Evolutionary conservation across 169 alveolate species (phyloP).

Genomic region (Cytauxzoon felis): DNA sequence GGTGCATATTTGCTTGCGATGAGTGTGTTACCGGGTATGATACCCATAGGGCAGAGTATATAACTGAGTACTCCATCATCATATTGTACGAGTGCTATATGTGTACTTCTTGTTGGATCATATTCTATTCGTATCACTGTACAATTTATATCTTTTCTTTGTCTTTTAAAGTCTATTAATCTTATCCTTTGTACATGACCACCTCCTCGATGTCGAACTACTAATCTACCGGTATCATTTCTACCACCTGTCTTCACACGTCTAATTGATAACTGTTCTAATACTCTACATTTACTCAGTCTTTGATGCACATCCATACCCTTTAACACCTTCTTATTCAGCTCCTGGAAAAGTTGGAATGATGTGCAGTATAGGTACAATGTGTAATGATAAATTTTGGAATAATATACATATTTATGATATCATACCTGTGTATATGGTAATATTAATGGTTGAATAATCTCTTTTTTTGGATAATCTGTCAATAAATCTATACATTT

Average conservation of each 20-base stretch:
- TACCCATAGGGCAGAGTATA: conserved; percentile 79
- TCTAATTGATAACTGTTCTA: conserved; percentile 70
- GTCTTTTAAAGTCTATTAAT: conserved; percentile 83
- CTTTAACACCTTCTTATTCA: conserved; percentile 14
- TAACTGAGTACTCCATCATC: conserved; percentile 86
- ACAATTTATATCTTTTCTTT: conserved; percentile 80
- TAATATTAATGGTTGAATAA: conserved; percentile 43
- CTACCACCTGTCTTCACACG: conserved; percentile 80
- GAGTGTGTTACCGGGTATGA: conserved; percentile 83
- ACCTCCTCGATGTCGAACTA: conserved; percentile 83
- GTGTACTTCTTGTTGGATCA: conserved; percentile 81
- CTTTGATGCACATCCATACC: conserved; percentile 18
- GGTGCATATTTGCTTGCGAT: conserved; percentile 80
- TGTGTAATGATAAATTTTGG: conserved; percentile 4
- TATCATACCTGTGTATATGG: conserved; percentile 61
- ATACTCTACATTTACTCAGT: conserved; percentile 72
- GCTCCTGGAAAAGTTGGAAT: conserved; percentile 17
- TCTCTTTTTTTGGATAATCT: conserved; percentile 64
- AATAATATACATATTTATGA: conserved; percentile 11
- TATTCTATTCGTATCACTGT: conserved; percentile 83
- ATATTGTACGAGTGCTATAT: conserved; percentile 82
- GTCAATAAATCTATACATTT: conserved; percentile 77
- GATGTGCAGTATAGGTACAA: neutral
- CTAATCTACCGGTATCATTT: conserved; percentile 73
- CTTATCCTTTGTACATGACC: conserved; percentile 83